Base-by-base conservation (phyloP, 164 flowering plant genomes). In the grape (Vitis vinifera) region DNA sequence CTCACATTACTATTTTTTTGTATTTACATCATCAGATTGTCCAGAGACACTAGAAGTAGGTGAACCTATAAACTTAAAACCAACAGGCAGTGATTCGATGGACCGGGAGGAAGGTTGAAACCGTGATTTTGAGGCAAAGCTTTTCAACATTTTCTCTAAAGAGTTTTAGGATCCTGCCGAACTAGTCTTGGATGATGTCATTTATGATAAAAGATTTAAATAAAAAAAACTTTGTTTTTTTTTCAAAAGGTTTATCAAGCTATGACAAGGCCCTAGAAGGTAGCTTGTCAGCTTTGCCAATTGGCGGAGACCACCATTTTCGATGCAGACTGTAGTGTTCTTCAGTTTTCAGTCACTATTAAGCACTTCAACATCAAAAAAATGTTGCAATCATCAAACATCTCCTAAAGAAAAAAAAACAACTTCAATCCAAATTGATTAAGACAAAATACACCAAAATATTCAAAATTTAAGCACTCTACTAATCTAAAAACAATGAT, bases 1-100 rank as follows among this genome's bases (percentile, higher is more conserved):
- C 53, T 48, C 51, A 3, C 47, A 30, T 66, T 63, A 65, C 71
- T 52, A 47, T 67, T 71, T 17, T 68, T 73, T 4, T 19, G 19
- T 27, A 66, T 49, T 73, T 19, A 31, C 53, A n/a, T 60, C 61
- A 13, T 29, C 65, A 9, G 67, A 68, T 12, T 65, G 62, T 47
- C 50, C 69, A 27, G 58, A 47, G 4, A 53, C 59, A 59, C 31
- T 53, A 67, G 81, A 67, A 11, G 62, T 29, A 1, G 82, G 77
- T 14, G 82, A 75, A 55, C 80, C 82, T 15, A 57, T 65, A 61
- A 80, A 81, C 78, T 78, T 78, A 67, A 73, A 83, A 69, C 83
- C 85, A 60, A 62, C 84, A 9, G 97, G 93, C 80, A 89, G 73
- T 10, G 92, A 85, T 63, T 78, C 79, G 71, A 84, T 78, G 0